Evolutionary conservation across 2,329 filamentous ascomycete species (phyloP), one percentile per base, ranked within the genome.

Genomic region (Drechslera avenae): DNA sequence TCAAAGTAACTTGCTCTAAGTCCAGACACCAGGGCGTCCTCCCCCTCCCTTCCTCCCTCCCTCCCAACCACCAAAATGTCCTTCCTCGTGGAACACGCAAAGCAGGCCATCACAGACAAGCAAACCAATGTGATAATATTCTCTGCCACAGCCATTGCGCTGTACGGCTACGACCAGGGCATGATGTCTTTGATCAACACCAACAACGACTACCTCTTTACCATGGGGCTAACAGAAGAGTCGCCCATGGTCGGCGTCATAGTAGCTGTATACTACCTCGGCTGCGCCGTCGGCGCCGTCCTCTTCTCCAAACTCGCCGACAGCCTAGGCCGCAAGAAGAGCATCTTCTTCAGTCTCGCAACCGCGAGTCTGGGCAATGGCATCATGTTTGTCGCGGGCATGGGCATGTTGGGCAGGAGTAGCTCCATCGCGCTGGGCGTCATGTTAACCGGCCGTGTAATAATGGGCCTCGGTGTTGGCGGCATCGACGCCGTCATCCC

Each of bases 401-500:
- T 85, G 35, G 76, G 77, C 3, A 76, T 73, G 40, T 59, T 57
- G 16, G 68, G 69, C 12, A 43, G 34, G 49, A 52, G 39, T 28
- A 49, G 32, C 10, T 17, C 47, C 18, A 67, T 76, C 39, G 71
- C 75, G 49, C 40, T 83, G 60, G 73, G 68, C 17, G 62, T 83
- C 59, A 81, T 81, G 73, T 75, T 85, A 26, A 47, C 79, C 0
- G 79, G 78, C 7, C 71, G 81, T 28, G 66, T 83, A 0, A 63
- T 84, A 17, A 83, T 84, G 81, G 80, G 80, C 2, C 59, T 85
- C 1, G 82, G 82, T 2, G 80, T 85, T 1, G 83, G 84, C 17
- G 83, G 84, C 1, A 81, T 86, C 30, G 83, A 86, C 62, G 76
- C 78, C 13, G 81, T 85, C 0, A 84, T 86, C 18, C 83, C 84